phyloP scores from a whole-genome alignment of 306 rosid species.

The Chamaecrista fasciculata region DNA sequence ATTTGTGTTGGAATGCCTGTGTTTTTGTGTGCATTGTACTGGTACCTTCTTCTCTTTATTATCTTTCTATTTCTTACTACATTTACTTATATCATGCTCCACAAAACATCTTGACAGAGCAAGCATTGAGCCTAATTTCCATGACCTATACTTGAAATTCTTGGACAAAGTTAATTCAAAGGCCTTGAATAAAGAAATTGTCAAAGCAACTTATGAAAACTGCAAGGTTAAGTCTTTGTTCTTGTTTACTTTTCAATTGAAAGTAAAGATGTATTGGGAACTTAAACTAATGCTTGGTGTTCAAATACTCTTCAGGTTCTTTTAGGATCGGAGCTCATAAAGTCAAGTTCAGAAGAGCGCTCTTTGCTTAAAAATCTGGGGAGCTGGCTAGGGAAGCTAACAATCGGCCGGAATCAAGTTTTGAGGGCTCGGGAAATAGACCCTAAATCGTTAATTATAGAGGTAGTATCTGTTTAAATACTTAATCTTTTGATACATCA shows the following conservation, averaged over 20 bases:
- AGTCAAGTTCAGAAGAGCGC: slow-evolving; percentile 99
- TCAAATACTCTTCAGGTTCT: slow-evolving; percentile 67
- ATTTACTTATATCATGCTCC: background rate
- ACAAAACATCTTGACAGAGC: slow-evolving; percentile 56
- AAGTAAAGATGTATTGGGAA: background rate
- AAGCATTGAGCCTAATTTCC: slow-evolving; percentile 97
- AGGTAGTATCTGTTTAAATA: slow-evolving; percentile 45
- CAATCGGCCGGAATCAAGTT: slow-evolving; percentile 95
- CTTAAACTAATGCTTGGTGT: slow-evolving; percentile 6
- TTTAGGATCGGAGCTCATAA: slow-evolving; percentile 91
- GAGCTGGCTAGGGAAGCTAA: slow-evolving; percentile 98
- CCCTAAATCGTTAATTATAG: slow-evolving; percentile 95
- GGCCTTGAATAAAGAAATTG: slow-evolving; percentile 79
- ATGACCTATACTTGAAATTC: slow-evolving; percentile 89
- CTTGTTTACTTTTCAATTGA: slow-evolving; percentile 16
- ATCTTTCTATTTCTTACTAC: background rate
- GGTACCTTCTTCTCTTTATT: background rate
- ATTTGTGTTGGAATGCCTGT: background rate
- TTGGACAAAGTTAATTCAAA: slow-evolving; percentile 83
- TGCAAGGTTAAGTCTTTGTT: slow-evolving; percentile 73
- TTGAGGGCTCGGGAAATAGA: slow-evolving; percentile 95
- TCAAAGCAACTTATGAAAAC: slow-evolving; percentile 88
- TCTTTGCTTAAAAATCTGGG: slow-evolving; percentile 94
- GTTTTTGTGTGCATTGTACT: background rate
- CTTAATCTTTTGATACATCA: background rate